Percentiles rank a stretch among this genome's conserved stretches.
Conservation (phyloP, 1,284 basidiomycete species). For the Apiotrichum gamsii region DNA sequence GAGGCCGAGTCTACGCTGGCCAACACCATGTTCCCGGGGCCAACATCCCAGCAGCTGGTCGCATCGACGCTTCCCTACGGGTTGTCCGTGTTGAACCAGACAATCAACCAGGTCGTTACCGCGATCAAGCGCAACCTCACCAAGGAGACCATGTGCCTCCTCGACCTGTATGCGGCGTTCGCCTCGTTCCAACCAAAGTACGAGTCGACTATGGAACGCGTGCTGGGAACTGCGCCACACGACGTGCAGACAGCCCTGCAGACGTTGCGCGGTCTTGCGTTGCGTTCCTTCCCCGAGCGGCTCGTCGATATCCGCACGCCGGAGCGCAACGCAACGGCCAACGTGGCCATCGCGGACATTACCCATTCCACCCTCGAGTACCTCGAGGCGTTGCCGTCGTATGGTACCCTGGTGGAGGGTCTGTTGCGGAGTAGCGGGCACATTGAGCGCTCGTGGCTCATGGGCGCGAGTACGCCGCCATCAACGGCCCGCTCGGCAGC, state of each 20-base stretch:
- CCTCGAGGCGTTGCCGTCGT: conserved; percentile 39
- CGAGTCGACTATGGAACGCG: conserved; percentile 23
- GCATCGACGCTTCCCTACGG: conserved; percentile 25
- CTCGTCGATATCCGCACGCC: conserved; percentile 42
- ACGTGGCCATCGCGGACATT: conserved; percentile 30
- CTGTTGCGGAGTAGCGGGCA: conserved; percentile 34
- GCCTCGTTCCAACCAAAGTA: conserved; percentile 22
- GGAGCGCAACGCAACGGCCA: conserved; percentile 5
- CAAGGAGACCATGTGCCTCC: conserved; percentile 36
- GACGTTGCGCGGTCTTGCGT: conserved; percentile 26
- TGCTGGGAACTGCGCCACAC: conserved; percentile 16
- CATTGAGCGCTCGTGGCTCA: conserved; percentile 48
- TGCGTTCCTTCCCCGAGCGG: conserved; percentile 45
- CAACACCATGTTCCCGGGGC: conserved; percentile 32
- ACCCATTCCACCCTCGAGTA: conserved; percentile 43
- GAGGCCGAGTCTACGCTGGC: conserved; percentile 44
- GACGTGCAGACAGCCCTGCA: conserved; percentile 22
- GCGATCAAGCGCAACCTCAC: conserved; percentile 38
- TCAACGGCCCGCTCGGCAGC: conserved; percentile 28
- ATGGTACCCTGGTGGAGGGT: conserved; percentile 32
- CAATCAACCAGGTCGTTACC: conserved; percentile 29
- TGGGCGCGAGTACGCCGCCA: conserved; percentile 42
- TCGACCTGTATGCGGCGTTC: conserved; percentile 42
- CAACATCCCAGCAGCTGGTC: conserved; percentile 28
- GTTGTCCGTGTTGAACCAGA: conserved; percentile 15